Evolutionary conservation across 2,329 filamentous ascomycete species (phyloP), one percentile per base, ranked within the genome.

Genomic region (Coniochaeta pulveracea): DNA sequence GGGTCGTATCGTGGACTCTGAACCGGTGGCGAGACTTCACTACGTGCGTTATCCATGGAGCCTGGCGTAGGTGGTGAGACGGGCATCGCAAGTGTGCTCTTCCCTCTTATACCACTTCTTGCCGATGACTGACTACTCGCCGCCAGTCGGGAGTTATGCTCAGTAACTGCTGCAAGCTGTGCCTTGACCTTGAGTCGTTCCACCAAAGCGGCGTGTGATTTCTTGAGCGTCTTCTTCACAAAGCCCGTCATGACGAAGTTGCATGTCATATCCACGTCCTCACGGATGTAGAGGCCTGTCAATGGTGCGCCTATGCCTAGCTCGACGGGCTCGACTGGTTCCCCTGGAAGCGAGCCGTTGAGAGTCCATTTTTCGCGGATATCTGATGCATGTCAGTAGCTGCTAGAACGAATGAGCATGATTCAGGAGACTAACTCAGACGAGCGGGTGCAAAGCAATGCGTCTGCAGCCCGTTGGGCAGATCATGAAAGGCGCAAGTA

Each of bases 391-490:
- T n/a, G 22, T 33, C 34, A 35, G 32, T 8, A 23, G 10, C 15
- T 21, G 12, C 16, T 22, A 10, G 7, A 10, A 12, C 15, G 10
- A 30, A 18, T n/a, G 11, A 4, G 34, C 21, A 31, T 31, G 2
- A n/a, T 12, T n/a, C 3, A 15, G 11, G n/a, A n/a, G 11, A 38
- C 43, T 3, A 40, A 48, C 45, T 42, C 26, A 93, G 68, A 9
- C 84, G 84, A 49, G 85, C 71, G 1, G 86, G 85, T 4, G 85
- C 85, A 48, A 85, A 89, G 46, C 79, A 77, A 51, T 93, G 85
- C 10, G 85, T 93, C 57, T 86, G 77, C 18, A 93, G 56, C 5
- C 85, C 85, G 36, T 70, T 62, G 4, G 75, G 62, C 14, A 85
- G 63, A 48, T 93, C 73, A 55, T 85, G 72, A 52, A 93, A 93